Conservation (phyloP, 805 yeast species). For the Candida oleophila region DNA sequence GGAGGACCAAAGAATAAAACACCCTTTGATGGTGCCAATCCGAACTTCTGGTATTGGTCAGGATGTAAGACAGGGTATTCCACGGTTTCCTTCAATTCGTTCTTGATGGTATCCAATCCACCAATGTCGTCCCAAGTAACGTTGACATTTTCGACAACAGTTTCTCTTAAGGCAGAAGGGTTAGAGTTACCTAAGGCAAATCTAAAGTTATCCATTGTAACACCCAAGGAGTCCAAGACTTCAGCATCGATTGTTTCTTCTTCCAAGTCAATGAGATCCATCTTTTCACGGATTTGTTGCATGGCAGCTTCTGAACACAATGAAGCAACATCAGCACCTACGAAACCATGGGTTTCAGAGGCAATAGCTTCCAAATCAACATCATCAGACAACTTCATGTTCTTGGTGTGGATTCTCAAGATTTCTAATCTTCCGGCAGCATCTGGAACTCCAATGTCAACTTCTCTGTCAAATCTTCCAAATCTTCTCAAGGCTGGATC, state of each 20-base stretch:
- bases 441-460: conserved; percentile 91
- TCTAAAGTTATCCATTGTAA: conserved; percentile 97
- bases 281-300: conserved; percentile 99
- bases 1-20: conserved; percentile 99
- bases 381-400: conserved; percentile 94
- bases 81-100: conserved; percentile 96
- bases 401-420: conserved; percentile 94
- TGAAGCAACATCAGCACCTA: conserved; percentile 98
- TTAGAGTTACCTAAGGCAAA: conserved; percentile 97
- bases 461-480: conserved; percentile 85
- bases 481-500: conserved; percentile 85
- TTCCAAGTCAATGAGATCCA: conserved; percentile 95
- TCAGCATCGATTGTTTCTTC: conserved; percentile 98
- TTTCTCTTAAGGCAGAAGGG: conserved; percentile 98
- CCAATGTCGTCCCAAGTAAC: conserved; percentile 99
- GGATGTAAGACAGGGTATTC: conserved; percentile 99
- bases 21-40: conserved; percentile 97
- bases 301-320: conserved; percentile 99
- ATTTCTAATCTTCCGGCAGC: conserved; percentile 98
- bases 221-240: conserved; percentile 92
- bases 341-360: conserved; percentile 98
- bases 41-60: conserved; percentile 97
- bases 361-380: conserved; percentile 96
- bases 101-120: conserved; percentile 93
- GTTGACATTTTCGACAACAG: conserved; percentile 97